Conservation (phyloP, 2,329 filamentous ascomycete genomes). For the Verticillium zaregamsianum region DNA sequence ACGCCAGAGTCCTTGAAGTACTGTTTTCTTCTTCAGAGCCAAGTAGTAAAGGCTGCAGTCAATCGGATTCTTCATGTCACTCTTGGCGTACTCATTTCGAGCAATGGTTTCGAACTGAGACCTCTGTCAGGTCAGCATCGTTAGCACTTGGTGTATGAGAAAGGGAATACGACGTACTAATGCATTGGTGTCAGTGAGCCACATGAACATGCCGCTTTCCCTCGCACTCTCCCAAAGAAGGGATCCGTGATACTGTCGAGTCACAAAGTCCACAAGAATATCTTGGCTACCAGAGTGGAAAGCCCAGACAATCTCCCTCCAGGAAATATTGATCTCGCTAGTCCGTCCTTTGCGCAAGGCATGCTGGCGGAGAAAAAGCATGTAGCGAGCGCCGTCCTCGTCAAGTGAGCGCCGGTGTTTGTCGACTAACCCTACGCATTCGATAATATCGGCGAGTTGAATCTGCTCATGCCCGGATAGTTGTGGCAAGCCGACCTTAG, state of each 20-base stretch:
- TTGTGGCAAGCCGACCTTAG: conserved; percentile 68
- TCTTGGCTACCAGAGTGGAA: conserved; percentile 85
- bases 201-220: conserved; percentile 91
- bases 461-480: conserved; percentile 85
- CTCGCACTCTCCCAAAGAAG: conserved; percentile 82
- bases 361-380: conserved; percentile 83
- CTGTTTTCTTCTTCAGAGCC: conserved; percentile 83
- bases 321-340: conserved; percentile 63
- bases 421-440: conserved; percentile 80
- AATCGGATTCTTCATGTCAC: conserved; percentile 81
- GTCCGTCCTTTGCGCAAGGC: conserved; percentile 64
- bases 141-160: conserved; percentile 18
- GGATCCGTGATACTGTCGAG: conserved; percentile 71
- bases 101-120: conserved; percentile 86
- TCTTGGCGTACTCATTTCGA: conserved; percentile 87
- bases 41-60: conserved; percentile 91
- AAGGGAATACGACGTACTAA: conserved; percentile 54
- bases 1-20: conserved; percentile 88
- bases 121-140: conserved; percentile 40
- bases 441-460: conserved; percentile 75
- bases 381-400: conserved; percentile 81
- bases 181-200: conserved; percentile 74
- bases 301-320: conserved; percentile 81
- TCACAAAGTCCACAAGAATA: conserved; percentile 79
- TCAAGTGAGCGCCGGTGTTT: conserved; percentile 86